Evolutionary conservation across 768 basidiomycete genomes (phyloP), one percentile per base, ranked within the genome.

Genomic region (Porpolomopsis calyptriformis): DNA sequence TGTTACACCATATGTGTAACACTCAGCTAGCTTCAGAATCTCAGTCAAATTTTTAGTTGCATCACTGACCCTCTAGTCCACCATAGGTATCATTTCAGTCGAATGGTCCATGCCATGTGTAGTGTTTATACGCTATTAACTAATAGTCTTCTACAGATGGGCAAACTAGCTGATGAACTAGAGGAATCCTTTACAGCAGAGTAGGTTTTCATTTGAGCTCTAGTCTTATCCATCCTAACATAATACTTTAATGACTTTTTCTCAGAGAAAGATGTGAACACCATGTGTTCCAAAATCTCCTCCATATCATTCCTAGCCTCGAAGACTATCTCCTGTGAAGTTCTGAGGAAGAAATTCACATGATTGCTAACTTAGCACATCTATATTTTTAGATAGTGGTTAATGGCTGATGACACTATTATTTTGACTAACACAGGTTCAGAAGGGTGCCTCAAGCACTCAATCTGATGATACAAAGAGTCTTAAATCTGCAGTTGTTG

Each of bases 391-490:
- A 12, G 11, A 22, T 16, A n/a, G 6, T 38, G n/a, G n/a, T n/a
- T n/a, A n/a, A n/a, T n/a, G n/a, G n/a, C 37, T 9, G 10, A 9
- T 25, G 6, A 31, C 14, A 4, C 18, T 31, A 35, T 22, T 33
- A 16, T 22, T 18, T 18, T 6, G n/a, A 7, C 27, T 35, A 16
- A 8, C 27, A 33, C 43, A 44, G 43, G 18, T 44, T 33, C 43
- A 44, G 16, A 29, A 33, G 22, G 43, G 43, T 3, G 23, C 43
- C 16, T 31, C 27, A 18, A 34, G 43, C 20, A n/a, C 43, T n/a
- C 23, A 29, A 20, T 44, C 43, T 24, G 43, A 41, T n/a, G 22
- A 41, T 18, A 41, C 22, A 11, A 41, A 41, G 40, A 41, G 40
- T 24, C 26, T 41, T 19, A 41, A 41, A 19, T 5, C 5, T 27